Evolutionary conservation across 495 filamentous ascomycete genomes (phyloP).

Genomic region (Xylaria telfairii): DNA sequence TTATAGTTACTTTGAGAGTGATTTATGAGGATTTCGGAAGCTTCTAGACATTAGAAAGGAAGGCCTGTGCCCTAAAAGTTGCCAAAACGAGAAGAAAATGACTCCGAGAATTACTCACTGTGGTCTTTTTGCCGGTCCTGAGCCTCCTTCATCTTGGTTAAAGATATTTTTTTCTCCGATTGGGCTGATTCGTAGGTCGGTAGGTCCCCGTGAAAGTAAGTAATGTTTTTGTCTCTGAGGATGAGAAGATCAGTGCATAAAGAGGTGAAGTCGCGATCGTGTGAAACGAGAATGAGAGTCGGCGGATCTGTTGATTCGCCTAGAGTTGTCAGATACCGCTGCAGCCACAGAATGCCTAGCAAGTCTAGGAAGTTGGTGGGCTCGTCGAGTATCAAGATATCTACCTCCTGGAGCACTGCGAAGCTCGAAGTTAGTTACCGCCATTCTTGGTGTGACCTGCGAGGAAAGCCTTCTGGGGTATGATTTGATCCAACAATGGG

Average conservation of each 20-base stretch:
- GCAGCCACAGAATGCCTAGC: conserved; percentile 81
- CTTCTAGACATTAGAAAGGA: too few species aligned
- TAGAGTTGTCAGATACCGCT: conserved; percentile 64
- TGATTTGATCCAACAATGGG: neutral
- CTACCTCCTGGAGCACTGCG: conserved; percentile 66
- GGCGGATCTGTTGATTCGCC: conserved; percentile 46
- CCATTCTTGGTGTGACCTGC: neutral
- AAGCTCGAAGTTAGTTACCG: neutral
- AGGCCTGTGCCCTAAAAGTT: too few species aligned
- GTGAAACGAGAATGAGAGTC: conserved; percentile 76
- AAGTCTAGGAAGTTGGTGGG: conserved; percentile 87
- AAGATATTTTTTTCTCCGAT: conserved; percentile 66
- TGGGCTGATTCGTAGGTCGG: conserved; percentile 70
- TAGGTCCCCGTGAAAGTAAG: conserved; percentile 74
- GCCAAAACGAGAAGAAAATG: neutral
- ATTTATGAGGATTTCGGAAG: too few species aligned
- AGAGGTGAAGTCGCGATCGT: conserved; percentile 76
- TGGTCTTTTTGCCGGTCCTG: conserved; percentile 78
- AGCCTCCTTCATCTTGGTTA: conserved; percentile 77
- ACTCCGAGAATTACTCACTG: conserved; percentile 38
- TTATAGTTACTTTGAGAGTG: too few species aligned
- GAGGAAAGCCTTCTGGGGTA: neutral
- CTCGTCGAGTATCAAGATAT: conserved; percentile 85
- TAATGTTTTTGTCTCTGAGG: conserved; percentile 68
- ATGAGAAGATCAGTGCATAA: conserved; percentile 80